Base-by-base conservation (phyloP, 1,284 basidiomycete genomes). In the Boletus mariae region DNA sequence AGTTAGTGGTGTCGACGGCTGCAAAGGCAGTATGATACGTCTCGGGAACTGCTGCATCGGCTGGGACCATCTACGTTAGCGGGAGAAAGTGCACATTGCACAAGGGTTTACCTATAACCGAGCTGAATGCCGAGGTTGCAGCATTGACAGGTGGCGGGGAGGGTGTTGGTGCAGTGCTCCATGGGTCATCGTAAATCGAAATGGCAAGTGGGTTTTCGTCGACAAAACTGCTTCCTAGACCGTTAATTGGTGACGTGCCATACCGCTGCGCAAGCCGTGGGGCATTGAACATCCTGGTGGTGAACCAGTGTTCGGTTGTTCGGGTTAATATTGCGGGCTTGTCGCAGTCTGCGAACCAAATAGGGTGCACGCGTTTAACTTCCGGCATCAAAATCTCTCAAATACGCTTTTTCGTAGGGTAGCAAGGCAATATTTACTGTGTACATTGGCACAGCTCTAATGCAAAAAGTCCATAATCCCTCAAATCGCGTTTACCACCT, bases 161-260 rank as follows among this genome's bases (percentile, higher is more conserved):
- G 20, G 91, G 91, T 54, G 84, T 87, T 2, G 91, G 91, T 8
- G 82, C 79, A 53, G 87, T 77, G 63, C 87, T 90, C 92, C 92
- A 95, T 17, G 92, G 92, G 73, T 95, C 92, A 59, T 82, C 90
- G 66, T 90, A 91, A 11, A 83, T 82, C 4, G 90, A 91, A 60
- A 72, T 77, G 6, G 85, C 79, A 20, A 92, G 78, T 1, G 90
- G 90, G 63, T 91, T 82, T 59, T 88, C 85, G 57, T 85, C 83
- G 31, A 88, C 84, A 65, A 85, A 87, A 68, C 84, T 89, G 29
- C 75, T 81, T 35, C 85, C 84, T 57, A 89, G 79, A 37, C 80
- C 81, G 41, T 75, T 77, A 26, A 76, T 77, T 3, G 83, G 74
- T 28, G 77, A 75, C 38, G 74, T 73, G 47, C 76, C 74, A 64